These are phyloP conservation scores for Aspergillus homomorphus DNA, from an alignment of 495 filamentous ascomycete species.

Conservation along the genomic window DNA sequence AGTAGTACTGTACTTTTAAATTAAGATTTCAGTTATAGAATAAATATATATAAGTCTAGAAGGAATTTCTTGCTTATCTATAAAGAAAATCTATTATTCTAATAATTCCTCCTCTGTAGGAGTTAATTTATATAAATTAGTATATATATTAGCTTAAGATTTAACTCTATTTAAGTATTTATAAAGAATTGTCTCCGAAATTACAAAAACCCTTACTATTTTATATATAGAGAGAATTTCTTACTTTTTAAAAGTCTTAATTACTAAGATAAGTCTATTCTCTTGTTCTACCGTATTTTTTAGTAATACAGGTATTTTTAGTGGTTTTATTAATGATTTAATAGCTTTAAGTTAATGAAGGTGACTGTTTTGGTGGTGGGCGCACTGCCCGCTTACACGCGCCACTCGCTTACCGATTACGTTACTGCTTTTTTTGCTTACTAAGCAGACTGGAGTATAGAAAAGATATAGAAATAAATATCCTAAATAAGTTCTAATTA, in stretches of 20 bases:
- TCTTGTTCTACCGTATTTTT: background rate
- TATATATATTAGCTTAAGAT: no score
- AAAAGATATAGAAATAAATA: background rate
- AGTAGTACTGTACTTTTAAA: background rate
- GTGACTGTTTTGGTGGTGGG: no score
- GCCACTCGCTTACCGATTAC: no score
- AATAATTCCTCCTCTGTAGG: background rate
- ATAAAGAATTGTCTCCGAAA: background rate
- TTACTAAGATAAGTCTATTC: background rate
- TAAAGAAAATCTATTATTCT: background rate
- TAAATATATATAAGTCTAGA: background rate
- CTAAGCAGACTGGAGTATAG: no score
- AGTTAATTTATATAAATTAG: no score
- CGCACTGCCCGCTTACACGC: no score
- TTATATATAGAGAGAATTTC: no score
- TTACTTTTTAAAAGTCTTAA: background rate
- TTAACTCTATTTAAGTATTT: background rate
- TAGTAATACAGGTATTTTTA: slow-evolving; percentile 1
- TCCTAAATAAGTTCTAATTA: no score
- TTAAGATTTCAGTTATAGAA: slow-evolving; percentile 1
- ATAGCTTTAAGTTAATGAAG: no score
- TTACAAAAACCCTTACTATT: background rate
- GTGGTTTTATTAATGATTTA: no score
- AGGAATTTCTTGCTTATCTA: background rate
- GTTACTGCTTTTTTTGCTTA: no score